phyloP scores from a whole-genome alignment of 176 grass and related monocot species.

The Cenchrus americanus region DNA sequence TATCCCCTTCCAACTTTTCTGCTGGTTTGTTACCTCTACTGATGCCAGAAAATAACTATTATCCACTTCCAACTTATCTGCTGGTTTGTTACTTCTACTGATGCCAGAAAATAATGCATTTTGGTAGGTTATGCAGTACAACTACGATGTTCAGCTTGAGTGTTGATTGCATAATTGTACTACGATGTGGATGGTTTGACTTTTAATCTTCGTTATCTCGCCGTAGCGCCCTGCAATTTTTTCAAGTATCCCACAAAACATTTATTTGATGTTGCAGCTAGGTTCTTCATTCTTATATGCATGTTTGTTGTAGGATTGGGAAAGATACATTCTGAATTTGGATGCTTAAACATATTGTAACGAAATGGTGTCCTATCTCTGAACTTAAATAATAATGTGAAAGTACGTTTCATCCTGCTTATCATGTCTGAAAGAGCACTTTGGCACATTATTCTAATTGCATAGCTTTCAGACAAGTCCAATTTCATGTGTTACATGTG shows the following conservation, averaged over 20 bases:
- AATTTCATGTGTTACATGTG: slow-evolving; percentile 7
- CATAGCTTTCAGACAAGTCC: slow-evolving; percentile 91
- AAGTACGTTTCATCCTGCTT: neutral
- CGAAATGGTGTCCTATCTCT: neutral
- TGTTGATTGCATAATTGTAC: slow-evolving; percentile 20
- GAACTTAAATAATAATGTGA: neutral
- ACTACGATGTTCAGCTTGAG: slow-evolving; percentile 16
- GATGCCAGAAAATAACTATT: too few relatives aligned
- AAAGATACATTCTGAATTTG: neutral
- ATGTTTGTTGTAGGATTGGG: neutral
- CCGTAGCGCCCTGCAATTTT: slow-evolving; percentile 91
- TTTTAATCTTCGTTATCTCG: too few relatives aligned
- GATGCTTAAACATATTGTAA: slow-evolving; percentile 18
- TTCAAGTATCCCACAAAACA: slow-evolving; percentile 71
- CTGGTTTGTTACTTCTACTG: slow-evolving; percentile 87
- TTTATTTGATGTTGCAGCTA: slow-evolving; percentile 7
- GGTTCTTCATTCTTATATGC: neutral
- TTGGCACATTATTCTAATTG: slow-evolving; percentile 89
- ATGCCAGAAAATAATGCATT: slow-evolving; percentile 99
- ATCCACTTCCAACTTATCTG: slow-evolving; percentile 73
- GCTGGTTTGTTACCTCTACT: too few relatives aligned
- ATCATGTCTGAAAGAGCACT: slow-evolving; percentile 69
- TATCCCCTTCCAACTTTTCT: too few relatives aligned
- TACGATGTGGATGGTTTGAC: neutral
- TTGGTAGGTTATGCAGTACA: slow-evolving; percentile 65